Evolutionary conservation across 306 rosid genomes (phyloP).

Genomic region (Glycyrrhiza uralensis): DNA sequence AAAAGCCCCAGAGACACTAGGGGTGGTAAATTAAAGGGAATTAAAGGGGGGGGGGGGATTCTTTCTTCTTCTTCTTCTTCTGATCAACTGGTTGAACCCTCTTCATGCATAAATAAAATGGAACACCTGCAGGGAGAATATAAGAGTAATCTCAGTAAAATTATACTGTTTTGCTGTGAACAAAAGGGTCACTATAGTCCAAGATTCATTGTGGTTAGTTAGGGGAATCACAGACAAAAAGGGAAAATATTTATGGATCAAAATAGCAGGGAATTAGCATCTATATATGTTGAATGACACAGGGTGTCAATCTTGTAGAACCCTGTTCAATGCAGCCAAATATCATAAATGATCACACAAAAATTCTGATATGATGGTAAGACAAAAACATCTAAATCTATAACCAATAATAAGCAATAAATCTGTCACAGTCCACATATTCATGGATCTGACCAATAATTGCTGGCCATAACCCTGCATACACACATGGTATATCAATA

Average conservation of each 20-base stretch:
- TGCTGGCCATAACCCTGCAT: not conserved
- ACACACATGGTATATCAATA: not conserved
- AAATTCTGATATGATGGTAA: slow-evolving; percentile 46
- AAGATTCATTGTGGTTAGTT: not conserved
- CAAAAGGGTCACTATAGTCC: not conserved
- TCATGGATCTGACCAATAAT: not conserved
- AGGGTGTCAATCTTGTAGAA: not conserved
- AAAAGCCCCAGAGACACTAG: not conserved
- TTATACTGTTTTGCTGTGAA: not conserved
- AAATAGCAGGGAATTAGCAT: not conserved
- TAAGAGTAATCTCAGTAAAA: not conserved
- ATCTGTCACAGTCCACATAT: not conserved
- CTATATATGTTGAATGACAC: not conserved
- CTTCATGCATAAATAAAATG: not conserved
- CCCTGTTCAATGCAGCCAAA: slow-evolving; percentile 26
- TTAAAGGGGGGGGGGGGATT: no score
- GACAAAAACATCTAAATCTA: slow-evolving; percentile 34
- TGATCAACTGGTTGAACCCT: not conserved
- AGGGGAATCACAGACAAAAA: not conserved
- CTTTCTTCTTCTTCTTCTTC: no score
- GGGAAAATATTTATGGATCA: not conserved
- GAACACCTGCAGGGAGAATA: not conserved
- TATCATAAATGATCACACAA: not conserved
- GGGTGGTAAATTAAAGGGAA: not conserved
- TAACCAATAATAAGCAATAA: slow-evolving; percentile 19